Base-by-base conservation (phyloP, 2,329 filamentous ascomycete species). In the Fusarium staphyleae region DNA sequence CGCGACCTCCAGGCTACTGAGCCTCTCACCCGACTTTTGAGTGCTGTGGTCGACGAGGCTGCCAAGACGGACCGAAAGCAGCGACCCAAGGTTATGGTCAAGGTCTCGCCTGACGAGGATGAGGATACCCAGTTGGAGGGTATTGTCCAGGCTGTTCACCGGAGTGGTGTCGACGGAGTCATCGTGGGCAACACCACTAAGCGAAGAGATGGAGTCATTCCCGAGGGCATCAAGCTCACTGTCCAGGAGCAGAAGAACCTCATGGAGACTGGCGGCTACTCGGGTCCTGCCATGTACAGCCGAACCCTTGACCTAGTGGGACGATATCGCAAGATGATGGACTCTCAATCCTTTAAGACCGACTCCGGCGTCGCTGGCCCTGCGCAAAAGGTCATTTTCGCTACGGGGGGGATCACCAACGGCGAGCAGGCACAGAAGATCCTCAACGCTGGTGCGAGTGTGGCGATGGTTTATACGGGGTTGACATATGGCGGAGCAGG, bases 181-280 rank as follows among this genome's bases (percentile, higher is more conserved):
- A 97, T 99, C 57, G 93, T 99, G 4, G 95, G 93, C 10, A 99
- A 99, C 78, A 99, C 95, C 0, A 99, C 95, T 3, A 96, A 95
- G 75, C 84, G 87, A 61, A 83, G 95, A 35, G 83, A 87, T 0
- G 87, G 86, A 3, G 77, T 93, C 3, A 71, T 93, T 1, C 88
- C 92, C 0, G 75, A 81, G 18, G 87, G 88, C 19, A 83, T 88
- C 60, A 73, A 77, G 28, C 79, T 96, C 19, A 83, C 87, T 0
- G 67, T 77, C 2, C 79, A 83, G 59, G 93, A 99, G 70, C 80
- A 86, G 62, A 75, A 78, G 54, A 81, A 87, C 2, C 73, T 97
- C 26, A 79, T 81, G 51, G 91, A 97, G 75, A 87, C 87, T 15
- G 93, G 95, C 22, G 93, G 95, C 1, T 96, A 92, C 73, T 96